Evolutionary conservation across 2,329 filamentous ascomycete species (phyloP), one percentile per base, ranked within the genome.

Genomic region (Fusarium pseudonygamai): DNA sequence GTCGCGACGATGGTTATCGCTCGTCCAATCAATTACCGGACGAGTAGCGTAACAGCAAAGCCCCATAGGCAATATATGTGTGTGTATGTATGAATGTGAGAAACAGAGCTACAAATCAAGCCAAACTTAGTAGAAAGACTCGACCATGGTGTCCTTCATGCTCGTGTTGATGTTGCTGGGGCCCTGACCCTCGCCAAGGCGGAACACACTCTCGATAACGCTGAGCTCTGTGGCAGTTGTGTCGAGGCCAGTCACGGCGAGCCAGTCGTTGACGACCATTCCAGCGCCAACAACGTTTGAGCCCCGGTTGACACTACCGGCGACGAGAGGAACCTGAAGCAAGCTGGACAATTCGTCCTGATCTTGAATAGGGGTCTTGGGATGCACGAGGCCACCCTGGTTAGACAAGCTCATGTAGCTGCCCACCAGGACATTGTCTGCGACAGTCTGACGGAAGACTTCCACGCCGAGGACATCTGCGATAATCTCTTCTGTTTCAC

Each of bases 401-500:
- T 99, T 99, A 79, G 93, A 96, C 71, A 99, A 88, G 62, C 93
- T 90, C 95, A 98, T 98, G 88, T 99, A 99, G 57, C 92, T 95
- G 69, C 96, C 96, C 42, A 97, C 96, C 34, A 99, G 91, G 65
- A 99, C 96, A 81, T 98, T 98, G 84, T 98, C 95, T 79, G 96
- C 95, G 69, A 99, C 93, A 52, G 96, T 98, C 87, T 99, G 96
- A 72, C 94, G 87, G 86, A 96, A 97, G 16, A 96, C 93, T 83
- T 97, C 93, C 65, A 97, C 93, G 72, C 93, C 93, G 26, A 97
- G 86, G 67, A 97, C 94, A 82, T 99, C 96, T 78, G 96, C 94
- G 80, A 99, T 95, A 77, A 99, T 98, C 86, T 99, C 96, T 85
- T 99, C 96, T 22, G 95, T 98, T 87, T 99, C 96, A 71, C 96